Percentiles rank a stretch among this genome's conserved stretches.
These are phyloP conservation scores for Helotiales sp. DNA, from an alignment of 2,329 filamentous ascomycete genomes.

Conservation along the genomic window DNA sequence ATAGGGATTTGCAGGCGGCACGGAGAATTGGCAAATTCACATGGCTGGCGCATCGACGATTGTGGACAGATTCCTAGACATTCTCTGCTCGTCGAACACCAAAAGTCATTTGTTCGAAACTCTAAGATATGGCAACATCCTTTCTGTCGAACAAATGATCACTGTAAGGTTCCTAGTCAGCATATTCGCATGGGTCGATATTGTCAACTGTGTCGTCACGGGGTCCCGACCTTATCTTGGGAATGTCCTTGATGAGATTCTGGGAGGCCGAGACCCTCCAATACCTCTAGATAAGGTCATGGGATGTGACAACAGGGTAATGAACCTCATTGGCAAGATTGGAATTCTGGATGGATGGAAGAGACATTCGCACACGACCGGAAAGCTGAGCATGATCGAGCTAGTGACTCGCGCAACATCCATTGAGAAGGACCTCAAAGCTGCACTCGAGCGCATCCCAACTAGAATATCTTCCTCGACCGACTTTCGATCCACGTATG, in stretches of 20 bases:
- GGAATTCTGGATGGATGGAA: constrained; percentile 57
- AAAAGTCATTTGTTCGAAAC: constrained; percentile 7
- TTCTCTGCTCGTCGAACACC: constrained; percentile 44
- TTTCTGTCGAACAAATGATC: not conserved
- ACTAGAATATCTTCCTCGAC: not conserved
- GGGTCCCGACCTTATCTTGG: constrained; percentile 42
- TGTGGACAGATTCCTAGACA: not conserved
- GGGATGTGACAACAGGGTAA: constrained; percentile 56
- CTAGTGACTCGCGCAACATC: constrained; percentile 41
- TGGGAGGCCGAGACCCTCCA: not conserved
- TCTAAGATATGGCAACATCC: not conserved
- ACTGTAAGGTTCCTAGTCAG: not conserved
- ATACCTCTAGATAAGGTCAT: constrained; percentile 48
- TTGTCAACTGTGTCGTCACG: not conserved
- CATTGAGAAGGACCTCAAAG: constrained; percentile 22
- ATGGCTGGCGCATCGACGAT: constrained; percentile 44
- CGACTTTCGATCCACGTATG: not conserved
- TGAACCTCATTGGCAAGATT: constrained; percentile 52
- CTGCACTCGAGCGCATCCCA: not conserved
- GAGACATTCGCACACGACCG: constrained; percentile 43
- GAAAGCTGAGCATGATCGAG: constrained; percentile 44
- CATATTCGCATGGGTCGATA: not conserved
- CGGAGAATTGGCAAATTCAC: constrained; percentile 50
- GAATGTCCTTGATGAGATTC: constrained; percentile 29
- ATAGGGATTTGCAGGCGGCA: constrained; percentile 39